phyloP scores from a whole-genome alignment of 176 grass and related monocot genomes.

The Alopecurus myosuroides region DNA sequence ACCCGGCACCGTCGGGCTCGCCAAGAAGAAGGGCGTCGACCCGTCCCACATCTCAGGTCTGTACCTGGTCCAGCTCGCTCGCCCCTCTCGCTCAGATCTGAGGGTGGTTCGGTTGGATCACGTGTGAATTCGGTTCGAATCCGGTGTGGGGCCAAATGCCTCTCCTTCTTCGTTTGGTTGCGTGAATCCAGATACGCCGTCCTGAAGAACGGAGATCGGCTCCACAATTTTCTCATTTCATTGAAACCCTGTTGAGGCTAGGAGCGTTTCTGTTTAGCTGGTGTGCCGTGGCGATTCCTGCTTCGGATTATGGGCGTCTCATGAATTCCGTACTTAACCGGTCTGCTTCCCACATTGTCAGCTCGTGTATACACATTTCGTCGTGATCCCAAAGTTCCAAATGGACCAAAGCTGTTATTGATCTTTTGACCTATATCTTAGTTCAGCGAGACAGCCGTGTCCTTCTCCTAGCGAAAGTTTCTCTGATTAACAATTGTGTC shows the following conservation, averaged over 20 bases:
- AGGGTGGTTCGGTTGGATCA: neutral
- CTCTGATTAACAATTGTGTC: neutral
- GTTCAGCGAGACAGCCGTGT: neutral
- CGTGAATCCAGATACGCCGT: neutral
- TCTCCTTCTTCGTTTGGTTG: neutral
- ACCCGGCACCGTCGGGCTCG: constrained; percentile 28
- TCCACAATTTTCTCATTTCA: neutral
- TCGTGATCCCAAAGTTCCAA: neutral
- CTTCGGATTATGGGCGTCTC: neutral
- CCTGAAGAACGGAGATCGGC: neutral
- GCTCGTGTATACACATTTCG: neutral
- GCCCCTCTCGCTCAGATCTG: constrained; percentile 6
- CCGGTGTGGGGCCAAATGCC: neutral
- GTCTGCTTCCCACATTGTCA: constrained; percentile 1
- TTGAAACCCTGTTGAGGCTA: neutral
- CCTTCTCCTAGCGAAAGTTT: neutral
- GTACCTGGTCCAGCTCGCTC: neutral
- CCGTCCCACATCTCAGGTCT: constrained; percentile 84
- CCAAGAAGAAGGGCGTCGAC: constrained; percentile 66
- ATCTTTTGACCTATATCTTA: neutral
- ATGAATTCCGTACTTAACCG: neutral
- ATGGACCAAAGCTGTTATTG: neutral
- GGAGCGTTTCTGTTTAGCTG: neutral
- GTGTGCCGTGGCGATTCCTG: neutral
- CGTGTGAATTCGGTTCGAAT: neutral